Percentiles rank a stretch among this genome's conserved stretches.
Conservation (phyloP, 2,329 filamentous ascomycete species). For the Cercospora sp. region DNA sequence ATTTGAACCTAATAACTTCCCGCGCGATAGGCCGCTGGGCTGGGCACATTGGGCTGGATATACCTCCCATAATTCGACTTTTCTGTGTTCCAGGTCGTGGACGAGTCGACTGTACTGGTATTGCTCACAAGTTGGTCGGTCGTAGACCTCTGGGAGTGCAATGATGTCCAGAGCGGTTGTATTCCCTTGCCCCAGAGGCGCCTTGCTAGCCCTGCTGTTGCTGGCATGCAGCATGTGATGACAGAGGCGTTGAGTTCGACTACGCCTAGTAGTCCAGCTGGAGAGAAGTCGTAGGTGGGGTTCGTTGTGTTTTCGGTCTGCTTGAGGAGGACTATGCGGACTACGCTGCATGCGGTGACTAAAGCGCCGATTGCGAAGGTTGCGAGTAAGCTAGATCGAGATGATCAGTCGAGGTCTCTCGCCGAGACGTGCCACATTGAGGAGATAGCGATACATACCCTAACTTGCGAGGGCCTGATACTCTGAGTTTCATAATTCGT, state of each 20-base stretch:
- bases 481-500: background rate
- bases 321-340: constrained; percentile 11
- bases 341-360: constrained; percentile 9
- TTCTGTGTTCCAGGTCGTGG: background rate
- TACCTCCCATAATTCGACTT: background rate
- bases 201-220: constrained; percentile 4
- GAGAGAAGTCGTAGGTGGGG: constrained; percentile 8
- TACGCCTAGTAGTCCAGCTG: constrained; percentile 5
- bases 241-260: constrained; percentile 9
- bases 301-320: constrained; percentile 3
- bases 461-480: constrained; percentile 1
- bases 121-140: background rate
- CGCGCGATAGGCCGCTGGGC: background rate
- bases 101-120: background rate
- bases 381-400: background rate
- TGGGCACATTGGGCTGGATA: background rate
- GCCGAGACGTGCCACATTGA: background rate
- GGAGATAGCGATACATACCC: background rate
- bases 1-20: background rate
- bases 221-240: constrained; percentile 13
- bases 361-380: constrained; percentile 2
- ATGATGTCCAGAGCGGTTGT: background rate
- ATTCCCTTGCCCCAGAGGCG: constrained; percentile 7
- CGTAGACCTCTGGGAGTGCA: background rate
- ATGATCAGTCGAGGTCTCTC: background rate